Conservation (phyloP, 306 rosid genomes). For the Amphicarpaea edgeworthii region DNA sequence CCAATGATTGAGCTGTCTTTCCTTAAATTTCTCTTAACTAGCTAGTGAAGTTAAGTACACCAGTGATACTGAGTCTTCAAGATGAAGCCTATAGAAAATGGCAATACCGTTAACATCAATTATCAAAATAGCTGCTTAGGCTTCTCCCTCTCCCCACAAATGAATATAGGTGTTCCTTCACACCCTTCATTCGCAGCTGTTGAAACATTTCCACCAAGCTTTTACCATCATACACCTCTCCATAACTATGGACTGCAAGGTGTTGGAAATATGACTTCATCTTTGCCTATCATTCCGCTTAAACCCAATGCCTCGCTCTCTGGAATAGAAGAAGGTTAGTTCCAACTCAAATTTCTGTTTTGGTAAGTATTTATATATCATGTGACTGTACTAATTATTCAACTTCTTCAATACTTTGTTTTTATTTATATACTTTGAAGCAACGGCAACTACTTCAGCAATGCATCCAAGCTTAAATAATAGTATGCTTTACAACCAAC, state of each 20-base stretch:
- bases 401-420: constrained; percentile 29
- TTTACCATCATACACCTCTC: constrained; percentile 56
- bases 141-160: constrained; percentile 66
- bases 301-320: constrained; percentile 74
- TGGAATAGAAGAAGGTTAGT: constrained; percentile 68
- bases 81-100: constrained; percentile 64
- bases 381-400: not conserved
- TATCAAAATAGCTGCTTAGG: constrained; percentile 65
- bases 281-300: constrained; percentile 66
- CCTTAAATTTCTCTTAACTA: constrained; percentile 38
- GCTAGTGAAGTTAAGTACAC: constrained; percentile 24
- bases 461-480: constrained; percentile 72
- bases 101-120: constrained; percentile 38
- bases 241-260: constrained; percentile 61
- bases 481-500: constrained; percentile 57
- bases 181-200: constrained; percentile 52
- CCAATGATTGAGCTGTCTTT: constrained; percentile 61
- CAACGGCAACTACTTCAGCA: constrained; percentile 55
- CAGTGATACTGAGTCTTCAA: constrained; percentile 22
- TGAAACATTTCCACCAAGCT: constrained; percentile 45
- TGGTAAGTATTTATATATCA: not conserved
- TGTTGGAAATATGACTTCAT: constrained; percentile 57
- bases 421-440: constrained; percentile 38
- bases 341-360: constrained; percentile 7
- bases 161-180: constrained; percentile 56